Evolutionary conservation across 345 rosid species (phyloP), one percentile per base, ranked within the genome.

Genomic region (Corchorus capsularis): DNA sequence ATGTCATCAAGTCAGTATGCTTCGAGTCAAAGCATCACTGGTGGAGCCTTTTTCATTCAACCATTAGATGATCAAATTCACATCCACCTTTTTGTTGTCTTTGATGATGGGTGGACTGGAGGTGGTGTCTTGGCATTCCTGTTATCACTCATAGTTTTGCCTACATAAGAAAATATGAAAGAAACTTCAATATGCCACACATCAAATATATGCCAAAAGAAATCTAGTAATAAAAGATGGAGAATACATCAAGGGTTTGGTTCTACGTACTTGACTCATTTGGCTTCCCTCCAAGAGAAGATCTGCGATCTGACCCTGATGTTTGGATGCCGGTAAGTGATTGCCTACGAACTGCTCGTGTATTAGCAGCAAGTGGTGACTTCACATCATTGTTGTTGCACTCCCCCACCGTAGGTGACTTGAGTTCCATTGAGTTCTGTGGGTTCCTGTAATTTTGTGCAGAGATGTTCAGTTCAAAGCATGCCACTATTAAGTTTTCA

Each of bases 61-160:
- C 74, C 57, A 19, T 45, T 43, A 7, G 47, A 69, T 50, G 14
- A 49, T 82, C 79, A 89, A 27, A 27, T 27, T 27, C 27, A 27
- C 47, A 83, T 46, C 91, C 90, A 86, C 78, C 82, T 80, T 73
- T 86, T 91, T 69, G 63, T 65, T 49, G 82, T 70, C 77, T 77
- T 81, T 0, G 73, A 14, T 65, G 89, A 77, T 35, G 89, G 78
- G 57, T 82, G 85, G 79, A 79, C 67, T n/a, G 93, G 88, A 78
- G 98, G 94, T 3, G 95, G 98, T 35, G 99, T 92, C 87, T 76
- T 88, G 50, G 93, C 90, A 80, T 84, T 90, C 83, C 93, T 83
- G 56, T 76, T 76, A 52, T n/a, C 79, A 87, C 77, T 79, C 83
- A 11, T 35, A 17, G 73, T 22, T 78, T 78, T 79, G 72, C 79